Evolutionary conservation across 768 basidiomycete species (phyloP), one percentile per base, ranked within the genome.

Genomic region (Macrolepiota albuminosa): DNA sequence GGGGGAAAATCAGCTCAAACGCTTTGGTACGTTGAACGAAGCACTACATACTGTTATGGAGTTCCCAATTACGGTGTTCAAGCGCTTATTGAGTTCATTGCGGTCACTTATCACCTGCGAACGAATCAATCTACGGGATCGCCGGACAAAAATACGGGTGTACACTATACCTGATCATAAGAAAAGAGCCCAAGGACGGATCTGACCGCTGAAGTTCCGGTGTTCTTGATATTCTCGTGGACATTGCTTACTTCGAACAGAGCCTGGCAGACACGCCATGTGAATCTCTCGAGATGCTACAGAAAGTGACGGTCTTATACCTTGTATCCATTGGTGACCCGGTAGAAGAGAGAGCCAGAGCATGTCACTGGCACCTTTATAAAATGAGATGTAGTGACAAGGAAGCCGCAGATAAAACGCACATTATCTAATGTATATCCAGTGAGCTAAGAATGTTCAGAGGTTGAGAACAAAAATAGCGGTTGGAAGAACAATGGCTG

Each of bases 321-420:
- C 67, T 79, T 76, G 70, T 84, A 84, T 47, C 80, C 78, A 60
- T 84, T 76, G 0, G 66, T 67, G 34, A 84, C 77, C 7, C 80
- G 77, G 67, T 76, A 84, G 68, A 84, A 84, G 0, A 84, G 71
- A 1, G 82, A 83, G 13, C 83, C 83, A 3, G 82, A 82, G 48
- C 78, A 75, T 6, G 75, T 66, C 4, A 84, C 79, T 6, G 83
- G 83, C 1, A 84, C 81, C 77, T 78, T 37, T 9, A 29, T 14
- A 16, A 14, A 33, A 29, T 10, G 16, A 7, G 42, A 21, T 48
- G 16, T 34, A 8, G 16, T 31, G 18, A 36, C 4, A 52, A 16
- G 18, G 9, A 39, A 9, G 48, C 26, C 24, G 21, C 36, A 48
- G 24, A n/a, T 21, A 13, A 54, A 14, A 57, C 63, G 16, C 9